Base-by-base conservation (phyloP, 352 stramenopile genomes). In the Detonula confervacea region DNA sequence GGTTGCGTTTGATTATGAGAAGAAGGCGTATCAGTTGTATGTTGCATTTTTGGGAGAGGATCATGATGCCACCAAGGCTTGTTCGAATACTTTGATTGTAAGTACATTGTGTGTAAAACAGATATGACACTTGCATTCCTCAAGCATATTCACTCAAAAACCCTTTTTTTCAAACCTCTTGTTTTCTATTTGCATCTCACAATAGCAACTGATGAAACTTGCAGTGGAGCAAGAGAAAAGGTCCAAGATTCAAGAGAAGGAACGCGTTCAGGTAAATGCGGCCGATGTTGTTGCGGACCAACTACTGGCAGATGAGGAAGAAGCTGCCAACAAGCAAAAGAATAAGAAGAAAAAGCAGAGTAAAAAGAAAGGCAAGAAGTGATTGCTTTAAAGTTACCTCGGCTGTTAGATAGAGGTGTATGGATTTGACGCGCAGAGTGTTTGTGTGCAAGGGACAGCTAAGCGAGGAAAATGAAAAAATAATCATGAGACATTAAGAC, bases 1-100 rank as follows among this genome's bases (percentile, higher is more conserved):
- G 30, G 44, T 67, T 33, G 87, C 89, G 3, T 76, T 91, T 22
- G 73, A 89, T 0, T 66, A 57, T 18, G 89, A 94, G 56, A 93
- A 91, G 62, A 71, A 70, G n/a, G 78, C 89, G 11, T 88, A 87
- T 74, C 57, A 87, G 39, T 16, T 87, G 7, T 92, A 92, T 64
- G 49, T 60, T 22, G 37, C 72, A 11, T 67, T 90, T 6, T 37
- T 91, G 25, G 87, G 87, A 9, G 74, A 91, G 46, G 77, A 90
- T n/a, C 86, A 94, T 47, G 64, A 89, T 11, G 63, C 81, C 7
- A 90, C 84, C 6, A 91, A 90, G 72, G 66, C 71, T 0, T 91
- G 87, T 73, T 76, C 81, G 0, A 59, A 59, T 11, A 71, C 69
- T 3, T 44, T 82, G 24, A 44, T 82, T 42, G 74, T 84, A 39